Evolutionary conservation across 345 rosid genomes (phyloP).

Genomic region (Orychophragmus violaceus): DNA sequence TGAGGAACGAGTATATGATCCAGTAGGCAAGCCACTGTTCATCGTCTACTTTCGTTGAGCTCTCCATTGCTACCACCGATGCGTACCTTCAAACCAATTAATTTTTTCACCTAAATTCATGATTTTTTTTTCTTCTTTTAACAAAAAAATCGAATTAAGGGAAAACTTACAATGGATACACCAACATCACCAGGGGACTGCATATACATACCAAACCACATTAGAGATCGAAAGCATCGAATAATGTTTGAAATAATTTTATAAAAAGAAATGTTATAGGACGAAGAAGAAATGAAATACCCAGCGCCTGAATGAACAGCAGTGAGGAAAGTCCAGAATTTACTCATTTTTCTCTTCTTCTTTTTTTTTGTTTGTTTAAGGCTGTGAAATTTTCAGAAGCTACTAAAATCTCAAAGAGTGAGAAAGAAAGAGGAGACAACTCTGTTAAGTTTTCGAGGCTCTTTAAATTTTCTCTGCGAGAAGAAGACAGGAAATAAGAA

Average conservation of each 20-base stretch:
- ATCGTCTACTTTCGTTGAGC: slow-evolving; percentile 53
- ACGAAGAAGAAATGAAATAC: slow-evolving; percentile 23
- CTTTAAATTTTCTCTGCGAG: background rate
- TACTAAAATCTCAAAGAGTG: background rate
- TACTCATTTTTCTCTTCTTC: background rate
- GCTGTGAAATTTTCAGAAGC: background rate
- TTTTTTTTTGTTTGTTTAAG: background rate
- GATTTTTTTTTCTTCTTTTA: background rate
- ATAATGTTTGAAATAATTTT: background rate
- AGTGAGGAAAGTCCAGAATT: slow-evolving; percentile 51
- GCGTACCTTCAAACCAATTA: slow-evolving; percentile 38
- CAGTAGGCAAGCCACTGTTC: slow-evolving; percentile 97
- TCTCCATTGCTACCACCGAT: slow-evolving; percentile 76
- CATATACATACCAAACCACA: background rate
- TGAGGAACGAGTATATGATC: slow-evolving; percentile 73
- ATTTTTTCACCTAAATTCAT: background rate
- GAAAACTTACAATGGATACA: slow-evolving; percentile 66
- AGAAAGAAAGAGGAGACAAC: background rate
- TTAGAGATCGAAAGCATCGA: background rate
- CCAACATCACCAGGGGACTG: slow-evolving; percentile 73
- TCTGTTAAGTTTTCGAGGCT: background rate
- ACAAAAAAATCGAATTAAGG: background rate
- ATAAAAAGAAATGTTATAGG: background rate
- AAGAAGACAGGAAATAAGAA: slow-evolving; percentile 6
- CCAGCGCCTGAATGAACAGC: slow-evolving; percentile 57